Percentiles rank a stretch among this genome's conserved stretches.
phyloP scores from a whole-genome alignment of 2,329 filamentous ascomycete species.

The Paracoccidioides brasiliensis region DNA sequence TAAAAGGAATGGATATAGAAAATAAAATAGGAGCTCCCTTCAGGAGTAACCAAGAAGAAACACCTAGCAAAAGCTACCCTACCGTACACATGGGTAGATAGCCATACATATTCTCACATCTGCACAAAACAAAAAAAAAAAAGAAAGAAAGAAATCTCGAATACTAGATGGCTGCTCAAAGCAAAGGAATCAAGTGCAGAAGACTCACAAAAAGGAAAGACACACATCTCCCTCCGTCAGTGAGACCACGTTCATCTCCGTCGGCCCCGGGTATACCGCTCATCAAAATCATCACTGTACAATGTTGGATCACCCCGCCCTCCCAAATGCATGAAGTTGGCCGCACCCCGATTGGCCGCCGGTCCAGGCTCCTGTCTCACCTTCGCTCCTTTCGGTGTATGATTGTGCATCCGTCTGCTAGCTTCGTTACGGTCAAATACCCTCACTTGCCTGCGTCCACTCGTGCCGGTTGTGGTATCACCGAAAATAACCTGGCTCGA shows the following conservation, averaged over 20 bases:
- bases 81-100: no score
- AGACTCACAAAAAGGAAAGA: neutral
- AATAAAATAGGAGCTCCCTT: no score
- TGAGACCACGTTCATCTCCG: slow-evolving; percentile 1
- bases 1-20: no score
- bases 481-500: slow-evolving; percentile 44
- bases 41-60: no score
- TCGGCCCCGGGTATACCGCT: slow-evolving; percentile 1
- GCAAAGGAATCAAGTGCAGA: neutral
- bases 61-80: no score
- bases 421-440: slow-evolving; percentile 60
- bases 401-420: slow-evolving; percentile 34
- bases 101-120: no score
- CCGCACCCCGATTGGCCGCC: slow-evolving; percentile 50
- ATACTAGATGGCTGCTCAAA: neutral
- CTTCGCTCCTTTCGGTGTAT: slow-evolving; percentile 19
- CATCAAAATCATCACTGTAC: slow-evolving; percentile 47
- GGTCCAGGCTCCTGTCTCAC: slow-evolving; percentile 50
- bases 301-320: slow-evolving; percentile 73
- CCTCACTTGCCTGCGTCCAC: slow-evolving; percentile 41
- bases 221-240: no score
- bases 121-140: no score
- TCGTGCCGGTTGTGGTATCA: slow-evolving; percentile 27
- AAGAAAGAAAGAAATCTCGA: no score
- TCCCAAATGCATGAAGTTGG: slow-evolving; percentile 73